A percentile compares a stretch with the other conserved stretches of the same genome.
Conservation (phyloP, 768 basidiomycete species). For the Psilocybe cubensis region DNA sequence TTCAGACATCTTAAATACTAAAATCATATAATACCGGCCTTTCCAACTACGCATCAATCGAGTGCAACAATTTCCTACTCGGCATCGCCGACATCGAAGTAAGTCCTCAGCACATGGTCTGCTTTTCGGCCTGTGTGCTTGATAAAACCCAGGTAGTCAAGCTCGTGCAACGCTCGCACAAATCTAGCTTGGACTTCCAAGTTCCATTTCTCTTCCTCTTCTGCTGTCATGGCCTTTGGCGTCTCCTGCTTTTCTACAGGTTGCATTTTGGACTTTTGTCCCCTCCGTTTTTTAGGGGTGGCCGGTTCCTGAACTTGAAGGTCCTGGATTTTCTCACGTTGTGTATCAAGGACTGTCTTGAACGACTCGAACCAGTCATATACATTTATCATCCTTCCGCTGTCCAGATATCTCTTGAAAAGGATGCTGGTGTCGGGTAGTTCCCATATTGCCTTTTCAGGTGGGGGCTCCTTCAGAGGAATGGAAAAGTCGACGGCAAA, state of each 20-base stretch:
- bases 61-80: slow-evolving; percentile 6
- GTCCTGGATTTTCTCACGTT: slow-evolving; percentile 40
- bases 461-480: neutral
- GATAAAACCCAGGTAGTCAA: slow-evolving; percentile 80
- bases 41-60: no score
- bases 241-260: slow-evolving; percentile 14
- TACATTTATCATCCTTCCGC: slow-evolving; percentile 82
- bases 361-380: slow-evolving; percentile 91
- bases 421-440: slow-evolving; percentile 79
- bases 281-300: slow-evolving; percentile 26
- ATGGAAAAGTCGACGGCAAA: slow-evolving; percentile 34
- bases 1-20: no score
- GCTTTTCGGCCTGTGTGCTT: slow-evolving; percentile 79
- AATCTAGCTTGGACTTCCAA: slow-evolving; percentile 77
- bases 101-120: slow-evolving; percentile 73
- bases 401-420: slow-evolving; percentile 76
- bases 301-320: slow-evolving; percentile 14
- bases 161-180: slow-evolving; percentile 77
- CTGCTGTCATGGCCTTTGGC: slow-evolving; percentile 25
- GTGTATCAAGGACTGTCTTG: slow-evolving; percentile 63
- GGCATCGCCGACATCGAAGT: slow-evolving; percentile 55
- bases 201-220: slow-evolving; percentile 55
- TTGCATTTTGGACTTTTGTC: slow-evolving; percentile 30
- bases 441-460: slow-evolving; percentile 41
- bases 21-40: no score